Base-by-base conservation (phyloP, 2,329 filamentous ascomycete genomes). In the Nemania sp. region DNA sequence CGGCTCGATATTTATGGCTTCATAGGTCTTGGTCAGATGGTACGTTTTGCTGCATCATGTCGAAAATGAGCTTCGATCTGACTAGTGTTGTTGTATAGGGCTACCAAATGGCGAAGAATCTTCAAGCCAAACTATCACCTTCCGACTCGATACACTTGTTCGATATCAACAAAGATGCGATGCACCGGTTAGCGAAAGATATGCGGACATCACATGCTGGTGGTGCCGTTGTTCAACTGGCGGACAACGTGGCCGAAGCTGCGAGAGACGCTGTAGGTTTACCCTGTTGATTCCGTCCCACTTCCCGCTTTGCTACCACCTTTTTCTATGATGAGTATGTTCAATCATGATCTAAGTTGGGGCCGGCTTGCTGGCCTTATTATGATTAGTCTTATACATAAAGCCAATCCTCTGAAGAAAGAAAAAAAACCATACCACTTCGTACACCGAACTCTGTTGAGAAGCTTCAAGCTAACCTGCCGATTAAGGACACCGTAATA, bases 261-360 rank as follows among this genome's bases (percentile, higher is more conserved):
- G 81, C 84, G 2, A 82, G 80, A 68, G 82, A 87, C 59, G 84
- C 87, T 71, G 87, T 89, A 82, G 57, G 71, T 76, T 61, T 66
- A 60, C 27, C 74, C 76, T 72, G 73, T 77, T 54, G 1, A 27
- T 41, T 13, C 35, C 2, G 5, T 74, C 76, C 63, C 72, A 22
- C 56, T 56, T 62, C 7, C 55, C n/a, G 22, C 22, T 47, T 35
- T 53, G 53, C 11, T 61, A 22, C 29, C 18, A 52, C 58, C 62
- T 66, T 61, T 74, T 78, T 70, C 76, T 64, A 78, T 80, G 77
- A 79, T 80, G 78, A 79, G 65, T 52, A 68, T 68, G 74, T 80
- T 79, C 77, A 77, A 83, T 86, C 81, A 90, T 91, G 89, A 91
- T 91, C 89, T 90, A 92, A 92, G 89, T 91, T 90, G 88, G 88